phyloP scores from a whole-genome alignment of 2,329 filamentous ascomycete genomes.

The Aspergillus ochraceoroseus region DNA sequence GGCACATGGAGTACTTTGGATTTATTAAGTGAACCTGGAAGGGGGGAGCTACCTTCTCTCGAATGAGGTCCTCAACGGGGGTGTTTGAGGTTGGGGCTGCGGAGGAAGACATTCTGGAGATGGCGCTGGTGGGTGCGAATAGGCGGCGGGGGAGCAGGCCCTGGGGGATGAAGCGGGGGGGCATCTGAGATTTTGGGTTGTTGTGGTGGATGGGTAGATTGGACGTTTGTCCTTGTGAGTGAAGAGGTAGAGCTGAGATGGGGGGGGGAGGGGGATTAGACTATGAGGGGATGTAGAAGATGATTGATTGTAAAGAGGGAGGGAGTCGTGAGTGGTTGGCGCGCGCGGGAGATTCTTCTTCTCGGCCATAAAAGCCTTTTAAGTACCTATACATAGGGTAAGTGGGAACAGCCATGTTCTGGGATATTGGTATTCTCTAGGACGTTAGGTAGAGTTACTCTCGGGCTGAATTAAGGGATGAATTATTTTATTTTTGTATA shows the following conservation, averaged over 20 bases:
- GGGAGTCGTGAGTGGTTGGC: background rate
- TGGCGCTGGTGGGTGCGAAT: slow-evolving; percentile 39
- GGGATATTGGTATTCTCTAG: no score
- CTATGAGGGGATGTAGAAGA: background rate
- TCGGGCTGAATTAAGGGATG: no score
- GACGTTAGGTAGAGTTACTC: no score
- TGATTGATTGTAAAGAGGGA: no score
- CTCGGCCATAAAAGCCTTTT: no score
- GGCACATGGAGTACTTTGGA: slow-evolving; percentile 2
- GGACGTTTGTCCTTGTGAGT: no score
- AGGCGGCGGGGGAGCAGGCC: slow-evolving; percentile 43
- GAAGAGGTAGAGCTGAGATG: background rate
- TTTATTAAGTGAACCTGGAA: background rate
- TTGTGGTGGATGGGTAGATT: no score
- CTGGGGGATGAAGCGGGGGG: slow-evolving; percentile 22
- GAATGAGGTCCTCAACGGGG: slow-evolving; percentile 78
- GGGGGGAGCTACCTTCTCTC: slow-evolving; percentile 63
- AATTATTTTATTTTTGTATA: no score
- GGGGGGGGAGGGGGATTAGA: no score
- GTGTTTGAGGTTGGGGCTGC: slow-evolving; percentile 64
- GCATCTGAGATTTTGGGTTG: slow-evolving; percentile 21
- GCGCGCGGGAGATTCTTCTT: no score
- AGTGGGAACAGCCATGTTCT: no score
- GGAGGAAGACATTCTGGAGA: slow-evolving; percentile 49
- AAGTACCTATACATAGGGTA: slow-evolving; percentile 2